Base-by-base conservation (phyloP, 2,329 filamentous ascomycete genomes). In the Stagonosporopsis rhizophila region DNA sequence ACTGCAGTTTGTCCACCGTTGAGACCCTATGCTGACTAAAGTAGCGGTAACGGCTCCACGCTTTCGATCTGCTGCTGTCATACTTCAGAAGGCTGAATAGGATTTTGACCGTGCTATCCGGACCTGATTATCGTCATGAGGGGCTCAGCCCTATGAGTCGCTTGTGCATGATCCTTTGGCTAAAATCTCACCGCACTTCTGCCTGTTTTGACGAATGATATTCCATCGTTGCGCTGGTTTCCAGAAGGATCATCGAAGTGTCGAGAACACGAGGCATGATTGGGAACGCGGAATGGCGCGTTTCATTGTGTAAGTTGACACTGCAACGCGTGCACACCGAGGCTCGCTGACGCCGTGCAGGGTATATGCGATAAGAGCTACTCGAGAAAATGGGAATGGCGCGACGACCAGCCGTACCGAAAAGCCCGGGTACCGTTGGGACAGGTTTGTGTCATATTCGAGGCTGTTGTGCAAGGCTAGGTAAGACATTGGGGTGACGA, bases 141-240 rank as follows among this genome's bases (percentile, higher is more conserved):
- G 52, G 47, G 44, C 40, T 66, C 67, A 72, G 68, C 68, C 68
- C 61, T 71, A 70, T 60, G 50, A 46, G 49, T 53, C 47, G 55
- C 47, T 57, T 28, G 50, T 56, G 54, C 50, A 51, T 53, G 45
- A 56, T 65, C 48, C 53, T 54, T 50, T 51, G 28, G 49, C 58
- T 58, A 52, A 51, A 45, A 64, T 64, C 67, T 71, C 69, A 71
- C 69, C 68, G 66, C 64, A 58, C 58, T 61, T 62, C 48, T 61
- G 54, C 40, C 19, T 38, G n/a, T 1, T 41, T 22, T 34, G 44
- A 17, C 65, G 60, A 66, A 66, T 66, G 41, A 44, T 4, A n/a
- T 19, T 1, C 1, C 30, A 8, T 2, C 4, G 12, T 38, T 41
- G 23, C 35, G 34, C 47, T 25, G 47, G 37, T 25, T 47, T 58